phyloP scores from a whole-genome alignment of 2,329 filamentous ascomycete genomes.

The Colletotrichum salicis region DNA sequence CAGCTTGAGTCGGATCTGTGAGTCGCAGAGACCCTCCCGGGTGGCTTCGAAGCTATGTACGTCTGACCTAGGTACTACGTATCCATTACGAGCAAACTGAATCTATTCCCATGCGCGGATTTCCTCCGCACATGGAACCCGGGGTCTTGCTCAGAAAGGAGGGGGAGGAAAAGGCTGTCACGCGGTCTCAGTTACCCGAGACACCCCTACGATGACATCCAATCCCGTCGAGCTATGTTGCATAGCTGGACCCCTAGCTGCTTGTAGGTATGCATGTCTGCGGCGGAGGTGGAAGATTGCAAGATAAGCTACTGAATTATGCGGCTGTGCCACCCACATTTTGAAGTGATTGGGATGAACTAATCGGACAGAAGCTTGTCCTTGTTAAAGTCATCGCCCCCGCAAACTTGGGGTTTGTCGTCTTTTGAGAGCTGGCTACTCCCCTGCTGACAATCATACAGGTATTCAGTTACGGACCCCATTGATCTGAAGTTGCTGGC shows the following conservation, averaged over 20 bases:
- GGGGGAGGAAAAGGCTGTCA: neutral
- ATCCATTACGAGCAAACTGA: neutral
- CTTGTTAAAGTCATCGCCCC: neutral
- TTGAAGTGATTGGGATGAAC: neutral
- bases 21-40: too few species aligned
- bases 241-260: neutral
- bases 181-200: conserved; percentile 31
- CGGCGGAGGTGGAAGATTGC: conserved; percentile 11
- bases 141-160: neutral
- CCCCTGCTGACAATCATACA: neutral
- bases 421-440: neutral
- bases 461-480: neutral
- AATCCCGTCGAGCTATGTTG: conserved; percentile 3
- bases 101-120: neutral
- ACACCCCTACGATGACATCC: conserved; percentile 14
- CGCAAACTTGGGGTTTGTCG: neutral
- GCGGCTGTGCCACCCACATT: neutral
- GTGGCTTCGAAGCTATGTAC: neutral
- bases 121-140: neutral
- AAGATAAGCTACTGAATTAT: conserved; percentile 18
- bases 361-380: neutral
- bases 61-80: too few species aligned
- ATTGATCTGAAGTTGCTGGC: neutral
- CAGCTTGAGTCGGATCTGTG: too few species aligned
- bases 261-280: conserved; percentile 9